Evolutionary conservation across 306 rosid genomes (phyloP), one percentile per base, ranked within the genome.

Genomic region (Senna tora): DNA sequence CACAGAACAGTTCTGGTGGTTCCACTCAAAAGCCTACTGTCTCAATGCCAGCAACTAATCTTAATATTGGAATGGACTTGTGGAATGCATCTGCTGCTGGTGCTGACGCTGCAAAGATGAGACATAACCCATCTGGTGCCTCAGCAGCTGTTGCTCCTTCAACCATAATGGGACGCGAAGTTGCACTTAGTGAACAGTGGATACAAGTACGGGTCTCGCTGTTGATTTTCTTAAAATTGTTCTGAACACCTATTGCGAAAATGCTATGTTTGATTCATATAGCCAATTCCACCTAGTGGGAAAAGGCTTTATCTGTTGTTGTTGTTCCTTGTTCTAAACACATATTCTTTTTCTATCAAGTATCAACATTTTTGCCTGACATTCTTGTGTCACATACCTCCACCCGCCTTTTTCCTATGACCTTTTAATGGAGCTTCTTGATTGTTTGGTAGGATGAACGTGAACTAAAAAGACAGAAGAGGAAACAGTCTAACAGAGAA

Each of bases 401-500:
- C 9, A 10, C 19, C 6, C 7, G 39, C 19, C 5, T 36, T 57
- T 62, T 49, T 68, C 56, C 15, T 65, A 28, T 33, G 46, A 25
- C 33, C 47, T 33, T 21, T 14, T 68, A 55, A 53, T 22, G 15
- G 54, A 50, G 39, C 47, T 67, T 9, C 60, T 72, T 76, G 69
- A 80, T 78, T 43, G 36, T 60, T 76, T 81, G 79, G 59, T 75
- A 88, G 97, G 99, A 95, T 36, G 99, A 95, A 66, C 97, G 99
- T 8, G 99, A 95, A 76, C 79, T 95, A 56, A 95, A 91, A 85
- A 79, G 96, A 72, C 99, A 95, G 82, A 95, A 95, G 77, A 85
- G 99, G 80, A 95, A 95, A 87, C 99, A 95, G 79, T 95, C 99
- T 13, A 95, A 95, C 60, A 82, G 99, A 77, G 99, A 95, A 75